Evolutionary conservation across 495 filamentous ascomycete species (phyloP).

Genomic region (Thermothielavioides terrestris): DNA sequence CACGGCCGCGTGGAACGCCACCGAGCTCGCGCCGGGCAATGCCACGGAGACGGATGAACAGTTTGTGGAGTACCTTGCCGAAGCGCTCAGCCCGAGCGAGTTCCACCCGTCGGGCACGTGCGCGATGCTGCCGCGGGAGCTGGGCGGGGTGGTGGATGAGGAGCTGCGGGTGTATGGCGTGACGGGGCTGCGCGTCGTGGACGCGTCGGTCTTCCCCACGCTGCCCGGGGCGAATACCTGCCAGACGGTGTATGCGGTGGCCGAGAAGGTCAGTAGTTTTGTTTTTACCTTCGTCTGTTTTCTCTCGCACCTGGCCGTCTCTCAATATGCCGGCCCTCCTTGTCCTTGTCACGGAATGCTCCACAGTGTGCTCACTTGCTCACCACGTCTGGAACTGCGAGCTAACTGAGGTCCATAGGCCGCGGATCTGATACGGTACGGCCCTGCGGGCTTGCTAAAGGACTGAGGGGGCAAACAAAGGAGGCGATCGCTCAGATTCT

Average conservation of each 20-base stretch:
- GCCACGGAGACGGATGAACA: conserved; percentile 26
- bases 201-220: conserved; percentile 35
- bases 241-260: conserved; percentile 36
- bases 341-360: too few relatives aligned
- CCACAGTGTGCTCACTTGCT: too few relatives aligned
- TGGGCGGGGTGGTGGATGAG: conserved; percentile 46
- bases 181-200: conserved; percentile 32
- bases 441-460: too few relatives aligned
- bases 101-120: conserved; percentile 37
- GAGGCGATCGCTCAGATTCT: too few relatives aligned
- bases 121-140: conserved; percentile 42
- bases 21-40: conserved; percentile 26
- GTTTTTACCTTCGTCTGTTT: neutral
- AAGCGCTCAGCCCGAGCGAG: conserved; percentile 29
- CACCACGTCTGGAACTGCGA: too few relatives aligned
- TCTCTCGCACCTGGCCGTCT: too few relatives aligned
- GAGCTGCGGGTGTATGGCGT: conserved; percentile 36
- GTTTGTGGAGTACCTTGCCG: conserved; percentile 21
- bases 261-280: conserved; percentile 29
- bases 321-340: too few relatives aligned
- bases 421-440: conserved; percentile 14
- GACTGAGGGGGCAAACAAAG: too few relatives aligned
- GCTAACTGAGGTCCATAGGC: conserved; percentile 1
- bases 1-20: conserved; percentile 15
- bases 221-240: conserved; percentile 35